Evolutionary conservation across 306 rosid species (phyloP), one percentile per base, ranked within the genome.

Genomic region (Arachis stenosperma): DNA sequence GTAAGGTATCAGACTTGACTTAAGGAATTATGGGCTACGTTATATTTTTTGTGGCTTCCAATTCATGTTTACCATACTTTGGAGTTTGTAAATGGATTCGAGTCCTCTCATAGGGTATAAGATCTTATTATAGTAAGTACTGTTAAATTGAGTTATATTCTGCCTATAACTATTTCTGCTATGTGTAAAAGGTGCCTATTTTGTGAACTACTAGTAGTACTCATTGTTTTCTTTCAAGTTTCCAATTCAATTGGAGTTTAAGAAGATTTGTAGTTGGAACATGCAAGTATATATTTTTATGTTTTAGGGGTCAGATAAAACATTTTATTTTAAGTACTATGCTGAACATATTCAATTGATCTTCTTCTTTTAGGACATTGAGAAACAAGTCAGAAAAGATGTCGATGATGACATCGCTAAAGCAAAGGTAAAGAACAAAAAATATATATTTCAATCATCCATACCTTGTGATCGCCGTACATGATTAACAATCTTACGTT

Each of bases 381-480:
- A 95, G 79, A 94, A 91, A 81, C 88, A 89, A 86, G 50, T 71
- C 55, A 88, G 95, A 74, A 95, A 81, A 82, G 73, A 90, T 81
- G 98, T 91, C 46, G 99, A 95, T 5, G 98, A 95, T 30, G 97
- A 96, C 59, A 91, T 95, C 68, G 98, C 97, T 37, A 77, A 82
- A 86, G 98, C 99, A n/a, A n/a, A n/a, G n/a, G n/a, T n/a, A n/a
- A n/a, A n/a, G n/a, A n/a, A n/a, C n/a, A n/a, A n/a, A n/a, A 51
- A 17, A 65, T 71, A 74, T 29, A 46, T 65, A 60, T 67, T 51
- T 58, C n/a, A n/a, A 56, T 48, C 54, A 40, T 50, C 41, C 36
- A 14, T 56, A 30, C 43, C 55, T 9, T 65, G 48, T 62, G 44
- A 44, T 44, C 29, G 29, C 37, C 13, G 14, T n/a, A 48, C 17